Percentiles rank a stretch among this genome's conserved stretches.
Conservation (phyloP, 495 filamentous ascomycete species). For the Bathelium albidoporum region DNA sequence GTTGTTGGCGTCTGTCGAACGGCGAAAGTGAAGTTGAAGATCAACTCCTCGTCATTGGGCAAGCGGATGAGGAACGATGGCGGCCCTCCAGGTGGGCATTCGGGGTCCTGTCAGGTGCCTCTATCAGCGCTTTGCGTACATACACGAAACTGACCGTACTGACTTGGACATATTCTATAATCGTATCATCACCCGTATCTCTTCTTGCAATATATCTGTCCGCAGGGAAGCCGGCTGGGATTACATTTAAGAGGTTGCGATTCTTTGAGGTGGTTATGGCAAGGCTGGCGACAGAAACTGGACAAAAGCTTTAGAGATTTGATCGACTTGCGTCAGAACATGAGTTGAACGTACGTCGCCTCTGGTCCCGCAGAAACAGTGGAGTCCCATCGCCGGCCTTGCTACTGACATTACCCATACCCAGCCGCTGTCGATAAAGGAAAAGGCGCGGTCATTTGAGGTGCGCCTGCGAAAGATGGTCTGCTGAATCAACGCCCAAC, state of each 20-base stretch:
- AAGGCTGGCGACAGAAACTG: conserved; percentile 79
- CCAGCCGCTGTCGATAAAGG: conserved; percentile 7
- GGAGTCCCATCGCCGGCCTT: conserved; percentile 74
- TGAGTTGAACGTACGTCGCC: conserved; percentile 51
- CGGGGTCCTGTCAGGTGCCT: conserved; percentile 56
- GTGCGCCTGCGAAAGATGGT: not conserved
- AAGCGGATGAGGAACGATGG: conserved; percentile 80
- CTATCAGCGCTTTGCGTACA: not conserved
- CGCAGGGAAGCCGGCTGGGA: conserved; percentile 83
- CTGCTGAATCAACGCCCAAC: not conserved
- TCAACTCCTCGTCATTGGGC: conserved; percentile 78
- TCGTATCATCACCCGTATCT: conserved; percentile 59
- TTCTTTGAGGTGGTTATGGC: conserved; percentile 66
- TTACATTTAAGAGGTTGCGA: conserved; percentile 62
- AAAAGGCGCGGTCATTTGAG: not conserved
- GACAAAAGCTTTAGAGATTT: conserved; percentile 12
- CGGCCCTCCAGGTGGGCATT: conserved; percentile 43
- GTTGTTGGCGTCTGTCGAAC: conserved; percentile 53
- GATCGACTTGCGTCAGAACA: conserved; percentile 10
- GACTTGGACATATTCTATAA: conserved; percentile 90
- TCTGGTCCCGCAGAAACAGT: conserved; percentile 84
- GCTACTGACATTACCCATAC: conserved; percentile 90
- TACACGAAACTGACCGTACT: conserved; percentile 10
- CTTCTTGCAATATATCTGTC: conserved; percentile 67
- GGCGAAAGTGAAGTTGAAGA: conserved; percentile 85